Evolutionary conservation across 306 rosid species (phyloP).

Genomic region (Mimosa bimucronata): DNA sequence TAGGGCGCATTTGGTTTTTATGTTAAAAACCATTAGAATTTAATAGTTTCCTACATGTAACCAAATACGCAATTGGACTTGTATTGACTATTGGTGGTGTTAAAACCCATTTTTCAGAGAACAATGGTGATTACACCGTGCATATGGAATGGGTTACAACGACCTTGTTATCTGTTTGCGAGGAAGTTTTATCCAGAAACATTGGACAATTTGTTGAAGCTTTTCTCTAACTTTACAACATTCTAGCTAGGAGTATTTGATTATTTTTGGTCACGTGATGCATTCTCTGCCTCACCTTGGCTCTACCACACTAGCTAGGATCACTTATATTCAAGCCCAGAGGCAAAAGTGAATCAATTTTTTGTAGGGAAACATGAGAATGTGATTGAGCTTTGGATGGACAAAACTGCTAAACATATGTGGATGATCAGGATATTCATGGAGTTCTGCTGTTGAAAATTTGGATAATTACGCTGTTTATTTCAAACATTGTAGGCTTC

Average conservation of each 20-base stretch:
- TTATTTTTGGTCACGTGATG: slow-evolving; percentile 25
- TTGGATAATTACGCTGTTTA: not conserved
- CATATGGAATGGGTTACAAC: slow-evolving; percentile 42
- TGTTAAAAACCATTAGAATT: not conserved
- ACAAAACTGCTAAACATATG: slow-evolving; percentile 6
- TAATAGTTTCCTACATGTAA: not conserved
- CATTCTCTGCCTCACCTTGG: not conserved
- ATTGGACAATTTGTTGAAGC: slow-evolving; percentile 26
- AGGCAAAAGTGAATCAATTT: not conserved
- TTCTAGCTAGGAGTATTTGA: not conserved
- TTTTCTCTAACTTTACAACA: slow-evolving; percentile 30
- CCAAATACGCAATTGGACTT: not conserved
- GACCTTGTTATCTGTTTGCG: slow-evolving; percentile 53
- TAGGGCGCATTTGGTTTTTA: not conserved
- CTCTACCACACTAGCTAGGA: not conserved
- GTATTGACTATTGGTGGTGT: not conserved
- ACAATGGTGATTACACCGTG: slow-evolving; percentile 38
- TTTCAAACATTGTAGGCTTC: not conserved
- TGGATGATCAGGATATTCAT: not conserved
- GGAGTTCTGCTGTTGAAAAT: not conserved
- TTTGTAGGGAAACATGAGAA: not conserved
- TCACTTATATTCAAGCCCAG: not conserved
- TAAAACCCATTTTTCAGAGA: slow-evolving; percentile 31
- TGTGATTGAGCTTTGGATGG: not conserved
- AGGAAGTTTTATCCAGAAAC: slow-evolving; percentile 46